These are phyloP conservation scores for Astrocystis sublimbata DNA, from an alignment of 495 filamentous ascomycete species.

Conservation along the genomic window DNA sequence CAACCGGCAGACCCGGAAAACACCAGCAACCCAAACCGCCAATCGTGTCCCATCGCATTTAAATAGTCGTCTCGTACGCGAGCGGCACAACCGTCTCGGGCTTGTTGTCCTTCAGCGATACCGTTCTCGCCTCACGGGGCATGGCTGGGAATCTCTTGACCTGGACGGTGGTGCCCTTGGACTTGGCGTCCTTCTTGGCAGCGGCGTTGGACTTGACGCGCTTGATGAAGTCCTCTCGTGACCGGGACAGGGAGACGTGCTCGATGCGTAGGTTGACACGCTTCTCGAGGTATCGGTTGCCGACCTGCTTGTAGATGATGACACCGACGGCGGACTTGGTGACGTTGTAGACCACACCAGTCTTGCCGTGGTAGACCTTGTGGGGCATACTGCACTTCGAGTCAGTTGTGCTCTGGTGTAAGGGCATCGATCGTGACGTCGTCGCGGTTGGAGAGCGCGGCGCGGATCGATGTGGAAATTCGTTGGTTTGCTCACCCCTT, in stretches of 20 bases:
- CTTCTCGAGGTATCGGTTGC: slow-evolving; percentile 99
- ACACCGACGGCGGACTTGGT: slow-evolving; percentile 95
- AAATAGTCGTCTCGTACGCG: slow-evolving; percentile 97
- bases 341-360: slow-evolving; percentile 96
- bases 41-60: slow-evolving; percentile 43
- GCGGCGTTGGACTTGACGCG: slow-evolving; percentile 94
- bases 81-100: slow-evolving; percentile 91
- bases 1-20: slow-evolving; percentile 36
- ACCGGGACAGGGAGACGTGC: slow-evolving; percentile 92
- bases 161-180: slow-evolving; percentile 77
- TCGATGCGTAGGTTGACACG: slow-evolving; percentile 98
- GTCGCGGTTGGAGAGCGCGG: slow-evolving; percentile 13
- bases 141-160: slow-evolving; percentile 84
- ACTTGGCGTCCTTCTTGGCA: slow-evolving; percentile 89
- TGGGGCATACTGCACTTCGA: slow-evolving; percentile 68
- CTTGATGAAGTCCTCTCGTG: slow-evolving; percentile 90
- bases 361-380: slow-evolving; percentile 99
- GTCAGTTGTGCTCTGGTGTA: slow-evolving; percentile 13
- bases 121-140: slow-evolving; percentile 76
- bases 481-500: slow-evolving; percentile 73
- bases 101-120: slow-evolving; percentile 71
- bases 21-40: slow-evolving; percentile 19
- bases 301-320: slow-evolving; percentile 98
- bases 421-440: too few species aligned
- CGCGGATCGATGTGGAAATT: neutral